Evolutionary conservation across 2,329 filamentous ascomycete species (phyloP).

Genomic region (Colletotrichum somersetense): DNA sequence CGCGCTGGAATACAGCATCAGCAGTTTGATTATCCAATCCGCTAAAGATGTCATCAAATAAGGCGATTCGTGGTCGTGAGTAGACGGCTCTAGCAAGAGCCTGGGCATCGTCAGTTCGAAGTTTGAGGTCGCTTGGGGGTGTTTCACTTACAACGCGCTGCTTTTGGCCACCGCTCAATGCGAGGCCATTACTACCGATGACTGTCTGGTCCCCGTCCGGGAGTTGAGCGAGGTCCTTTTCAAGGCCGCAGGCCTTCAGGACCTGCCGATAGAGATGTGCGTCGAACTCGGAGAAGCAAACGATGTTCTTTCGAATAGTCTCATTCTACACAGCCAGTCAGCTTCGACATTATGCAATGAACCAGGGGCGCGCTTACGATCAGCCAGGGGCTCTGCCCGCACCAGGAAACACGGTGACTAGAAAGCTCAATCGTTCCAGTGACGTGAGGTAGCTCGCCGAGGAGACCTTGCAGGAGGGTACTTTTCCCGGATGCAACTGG

Average conservation of each 20-base stretch:
- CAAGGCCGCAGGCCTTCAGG: slow-evolving; percentile 50
- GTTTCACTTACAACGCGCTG: slow-evolving; percentile 53
- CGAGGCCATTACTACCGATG: slow-evolving; percentile 60
- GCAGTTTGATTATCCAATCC: slow-evolving; percentile 54
- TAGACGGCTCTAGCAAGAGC: slow-evolving; percentile 56
- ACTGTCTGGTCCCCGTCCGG: slow-evolving; percentile 53
- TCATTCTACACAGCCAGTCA: slow-evolving; percentile 45
- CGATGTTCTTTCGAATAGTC: slow-evolving; percentile 52
- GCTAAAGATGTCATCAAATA: slow-evolving; percentile 56
- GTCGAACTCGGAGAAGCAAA: slow-evolving; percentile 48
- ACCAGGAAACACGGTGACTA: slow-evolving; percentile 46
- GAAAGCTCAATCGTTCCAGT: slow-evolving; percentile 44
- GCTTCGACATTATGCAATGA: neutral
- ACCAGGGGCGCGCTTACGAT: slow-evolving; percentile 40
- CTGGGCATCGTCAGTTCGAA: slow-evolving; percentile 42
- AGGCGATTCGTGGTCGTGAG: slow-evolving; percentile 47
- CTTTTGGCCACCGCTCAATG: slow-evolving; percentile 61
- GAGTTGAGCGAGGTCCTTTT: slow-evolving; percentile 51
- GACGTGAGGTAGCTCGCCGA: slow-evolving; percentile 49
- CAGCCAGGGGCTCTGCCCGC: slow-evolving; percentile 53
- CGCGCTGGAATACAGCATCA: slow-evolving; percentile 47
- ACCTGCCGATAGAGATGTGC: slow-evolving; percentile 45
- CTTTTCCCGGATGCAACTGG: slow-evolving; percentile 61
- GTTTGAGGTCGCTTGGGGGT: too few species aligned
- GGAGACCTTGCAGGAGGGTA: slow-evolving; percentile 56